Evolutionary conservation across 2,329 filamentous ascomycete genomes (phyloP).

Genomic region (Aurifilum marmelostoma): DNA sequence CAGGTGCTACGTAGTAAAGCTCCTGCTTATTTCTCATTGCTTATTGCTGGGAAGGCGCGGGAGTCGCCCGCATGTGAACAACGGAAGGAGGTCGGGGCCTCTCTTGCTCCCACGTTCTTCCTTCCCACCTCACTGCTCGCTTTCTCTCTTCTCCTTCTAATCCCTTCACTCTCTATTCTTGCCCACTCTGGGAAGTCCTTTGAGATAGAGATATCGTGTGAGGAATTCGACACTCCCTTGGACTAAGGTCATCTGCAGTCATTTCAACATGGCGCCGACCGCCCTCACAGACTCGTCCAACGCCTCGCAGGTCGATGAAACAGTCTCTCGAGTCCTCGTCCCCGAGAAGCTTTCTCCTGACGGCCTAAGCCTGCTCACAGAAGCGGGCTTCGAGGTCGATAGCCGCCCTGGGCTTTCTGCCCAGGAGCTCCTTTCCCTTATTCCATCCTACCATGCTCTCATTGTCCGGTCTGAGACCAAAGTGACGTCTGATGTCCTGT

Average conservation of each 20-base stretch:
- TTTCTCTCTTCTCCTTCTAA: not conserved
- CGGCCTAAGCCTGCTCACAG: slow-evolving; percentile 69
- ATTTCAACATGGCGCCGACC: slow-evolving; percentile 35
- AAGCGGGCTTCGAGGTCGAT: slow-evolving; percentile 68
- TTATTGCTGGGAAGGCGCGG: not conserved
- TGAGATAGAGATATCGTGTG: not conserved
- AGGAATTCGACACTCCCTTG: not conserved
- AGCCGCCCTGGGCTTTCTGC: slow-evolving; percentile 64
- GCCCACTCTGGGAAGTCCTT: not conserved
- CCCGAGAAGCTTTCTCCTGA: slow-evolving; percentile 82
- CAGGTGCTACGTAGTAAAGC: not conserved
- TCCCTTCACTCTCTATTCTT: too few species aligned
- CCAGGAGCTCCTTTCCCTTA: slow-evolving; percentile 66
- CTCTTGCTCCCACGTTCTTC: not conserved
- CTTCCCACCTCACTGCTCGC: not conserved
- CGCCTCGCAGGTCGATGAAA: slow-evolving; percentile 27
- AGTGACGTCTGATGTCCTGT: slow-evolving; percentile 70
- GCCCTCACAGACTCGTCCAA: slow-evolving; percentile 33
- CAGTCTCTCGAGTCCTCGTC: slow-evolving; percentile 62
- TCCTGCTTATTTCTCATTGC: slow-evolving; percentile 7
- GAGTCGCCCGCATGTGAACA: not conserved
- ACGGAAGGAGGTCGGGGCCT: not conserved
- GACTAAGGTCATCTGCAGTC: not conserved
- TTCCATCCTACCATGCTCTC: slow-evolving; percentile 73
- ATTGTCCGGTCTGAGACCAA: slow-evolving; percentile 83